Evolutionary conservation across 2,329 filamentous ascomycete genomes (phyloP), one percentile per base, ranked within the genome.

Genomic region (Apiospora hydei): DNA sequence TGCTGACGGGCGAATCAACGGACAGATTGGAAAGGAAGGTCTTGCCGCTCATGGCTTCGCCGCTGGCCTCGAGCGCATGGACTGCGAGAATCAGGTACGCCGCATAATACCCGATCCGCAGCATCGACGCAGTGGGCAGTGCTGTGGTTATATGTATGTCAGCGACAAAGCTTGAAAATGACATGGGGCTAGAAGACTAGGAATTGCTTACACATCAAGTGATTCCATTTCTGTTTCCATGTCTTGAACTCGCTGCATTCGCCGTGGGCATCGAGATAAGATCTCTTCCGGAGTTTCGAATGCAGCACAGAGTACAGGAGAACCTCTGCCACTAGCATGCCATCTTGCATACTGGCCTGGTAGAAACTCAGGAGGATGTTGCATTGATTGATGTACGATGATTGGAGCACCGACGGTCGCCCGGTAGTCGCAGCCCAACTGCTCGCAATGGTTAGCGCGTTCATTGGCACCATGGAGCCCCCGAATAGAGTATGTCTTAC

Each of bases 351-450:
- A 3, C 83, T 83, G 4, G 82, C 81, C 64, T 82, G 80, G 66
- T 83, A 82, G 70, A 84, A 84, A 67, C 78, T 83, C 16, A 84
- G 79, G 4, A 84, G 73, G 46, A 81, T 80, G 34, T 83, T 81
- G 51, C 82, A 84, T 69, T 84, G 82, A 21, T 80, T 77, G n/a
- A 84, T 76, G 67, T 84, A 84, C 6, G 78, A 76, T 1, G 72
- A 75, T 1, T 82, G 82, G 26, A 84, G 80, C 24, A 82, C 81
- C 0, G 82, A 82, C 5, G 82, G 82, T 24, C 83, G 77, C 0
- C 82, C 82, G 14, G 82, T 84, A 8, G 82, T 84, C 3, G 81
- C 82, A 4, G 82, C 80, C 83, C 83, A 84, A 57, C 82, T 84
- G 44, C 7, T 34, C 66, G 66, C 69, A 38, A 24, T 38, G 4